These are phyloP conservation scores for Talaromyces sp. DNA, from an alignment of 2,329 filamentous ascomycete species.

Conservation along the genomic window DNA sequence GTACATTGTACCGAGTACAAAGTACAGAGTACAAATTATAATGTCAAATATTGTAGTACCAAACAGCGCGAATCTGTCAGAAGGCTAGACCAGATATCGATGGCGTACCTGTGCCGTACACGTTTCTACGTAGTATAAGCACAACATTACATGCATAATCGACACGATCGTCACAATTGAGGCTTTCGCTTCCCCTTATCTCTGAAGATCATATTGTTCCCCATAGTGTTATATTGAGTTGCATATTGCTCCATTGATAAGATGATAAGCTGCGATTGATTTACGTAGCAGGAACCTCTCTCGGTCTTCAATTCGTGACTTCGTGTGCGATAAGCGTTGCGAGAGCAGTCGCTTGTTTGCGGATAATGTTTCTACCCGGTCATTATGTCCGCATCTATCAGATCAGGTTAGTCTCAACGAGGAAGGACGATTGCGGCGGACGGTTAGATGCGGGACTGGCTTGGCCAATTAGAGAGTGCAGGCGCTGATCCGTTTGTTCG, in stretches of 20 bases:
- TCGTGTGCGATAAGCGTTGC: background rate
- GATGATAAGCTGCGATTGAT: background rate
- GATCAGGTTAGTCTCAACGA: background rate
- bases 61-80: background rate
- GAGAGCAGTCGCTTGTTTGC: background rate
- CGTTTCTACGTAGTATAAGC: background rate
- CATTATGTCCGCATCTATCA: background rate
- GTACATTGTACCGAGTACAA: background rate
- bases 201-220: conserved; percentile 1
- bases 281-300: background rate
- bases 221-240: background rate
- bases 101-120: background rate
- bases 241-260: conserved; percentile 2
- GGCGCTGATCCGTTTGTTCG: background rate
- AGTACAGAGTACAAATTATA: background rate
- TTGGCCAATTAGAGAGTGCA: background rate
- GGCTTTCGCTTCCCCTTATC: conserved; percentile 1
- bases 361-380: background rate
- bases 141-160: background rate
- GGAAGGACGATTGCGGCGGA: background rate
- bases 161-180: background rate
- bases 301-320: too few species aligned
- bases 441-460: background rate
- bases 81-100: background rate
- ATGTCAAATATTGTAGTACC: background rate